Evolutionary conservation across 2,329 filamentous ascomycete species (phyloP).

Genomic region (Trichoderma pleuroti): DNA sequence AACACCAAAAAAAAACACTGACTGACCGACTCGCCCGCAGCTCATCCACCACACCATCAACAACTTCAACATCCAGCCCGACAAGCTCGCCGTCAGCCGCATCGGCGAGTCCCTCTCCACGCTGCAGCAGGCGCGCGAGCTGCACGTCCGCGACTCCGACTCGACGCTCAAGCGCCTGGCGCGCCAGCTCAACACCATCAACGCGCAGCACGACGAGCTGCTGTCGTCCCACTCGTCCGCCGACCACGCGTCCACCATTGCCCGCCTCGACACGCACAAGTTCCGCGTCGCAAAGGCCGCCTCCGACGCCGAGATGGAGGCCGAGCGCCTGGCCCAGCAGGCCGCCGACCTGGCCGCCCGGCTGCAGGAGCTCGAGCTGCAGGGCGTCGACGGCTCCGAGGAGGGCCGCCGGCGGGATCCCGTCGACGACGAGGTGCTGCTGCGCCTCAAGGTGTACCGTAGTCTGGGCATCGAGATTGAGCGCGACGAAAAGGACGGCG

Average conservation of each 20-base stretch:
- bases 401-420: slow-evolving; percentile 36
- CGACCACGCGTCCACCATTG: slow-evolving; percentile 78
- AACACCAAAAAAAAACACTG: background rate
- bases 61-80: slow-evolving; percentile 92
- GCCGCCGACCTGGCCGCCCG: slow-evolving; percentile 70
- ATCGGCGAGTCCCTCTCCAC: slow-evolving; percentile 79
- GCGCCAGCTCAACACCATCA: slow-evolving; percentile 71
- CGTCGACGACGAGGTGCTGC: slow-evolving; percentile 60
- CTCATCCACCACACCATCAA: slow-evolving; percentile 87
- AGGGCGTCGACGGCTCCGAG: slow-evolving; percentile 71
- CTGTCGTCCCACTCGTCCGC: slow-evolving; percentile 70
- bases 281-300: slow-evolving; percentile 92
- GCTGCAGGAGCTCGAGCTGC: slow-evolving; percentile 77
- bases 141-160: slow-evolving; percentile 70
- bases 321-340: slow-evolving; percentile 82
- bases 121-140: slow-evolving; percentile 77
- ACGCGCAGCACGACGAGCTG: slow-evolving; percentile 73
- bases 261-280: slow-evolving; percentile 86
- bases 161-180: slow-evolving; percentile 66
- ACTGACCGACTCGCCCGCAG: slow-evolving; percentile 40
- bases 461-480: slow-evolving; percentile 88
- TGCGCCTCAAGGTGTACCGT: slow-evolving; percentile 87
- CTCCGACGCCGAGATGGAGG: slow-evolving; percentile 85
- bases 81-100: slow-evolving; percentile 78
- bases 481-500: slow-evolving; percentile 66